Conservation (phyloP, 202 grass and related monocot species). For the Schoenoplectus triqueter region DNA sequence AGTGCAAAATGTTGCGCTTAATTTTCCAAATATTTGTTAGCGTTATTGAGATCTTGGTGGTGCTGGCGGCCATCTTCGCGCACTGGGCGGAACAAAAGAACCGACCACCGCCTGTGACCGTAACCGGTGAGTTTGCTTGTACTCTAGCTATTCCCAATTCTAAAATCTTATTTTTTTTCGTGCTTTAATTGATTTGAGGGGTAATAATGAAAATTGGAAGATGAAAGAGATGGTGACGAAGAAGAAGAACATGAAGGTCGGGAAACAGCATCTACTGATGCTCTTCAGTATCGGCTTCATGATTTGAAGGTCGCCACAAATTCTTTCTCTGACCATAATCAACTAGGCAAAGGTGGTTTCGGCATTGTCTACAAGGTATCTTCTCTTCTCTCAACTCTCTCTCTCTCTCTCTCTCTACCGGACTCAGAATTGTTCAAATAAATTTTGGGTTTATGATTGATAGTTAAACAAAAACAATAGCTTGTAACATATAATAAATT, state of each 20-base stretch:
- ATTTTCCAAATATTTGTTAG: no score
- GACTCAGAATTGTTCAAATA: no score
- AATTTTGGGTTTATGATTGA: no score
- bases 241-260: background rate
- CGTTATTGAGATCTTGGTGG: no score
- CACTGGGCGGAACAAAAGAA: no score
- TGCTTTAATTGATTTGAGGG: background rate
- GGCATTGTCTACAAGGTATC: background rate
- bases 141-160: background rate
- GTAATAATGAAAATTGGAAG: background rate
- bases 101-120: no score
- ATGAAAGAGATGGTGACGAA: background rate
- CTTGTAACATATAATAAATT: no score
- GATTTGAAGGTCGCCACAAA: background rate
- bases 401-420: background rate
- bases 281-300: background rate
- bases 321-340: background rate
- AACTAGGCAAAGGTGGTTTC: background rate
- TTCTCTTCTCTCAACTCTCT: background rate
- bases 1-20: background rate
- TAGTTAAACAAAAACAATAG: no score
- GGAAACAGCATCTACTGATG: background rate
- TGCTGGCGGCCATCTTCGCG: no score
- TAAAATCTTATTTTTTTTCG: background rate
- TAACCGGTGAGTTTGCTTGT: background rate